phyloP scores from a whole-genome alignment of 257 asterid genomes.

The Solanum pinnatisectum region DNA sequence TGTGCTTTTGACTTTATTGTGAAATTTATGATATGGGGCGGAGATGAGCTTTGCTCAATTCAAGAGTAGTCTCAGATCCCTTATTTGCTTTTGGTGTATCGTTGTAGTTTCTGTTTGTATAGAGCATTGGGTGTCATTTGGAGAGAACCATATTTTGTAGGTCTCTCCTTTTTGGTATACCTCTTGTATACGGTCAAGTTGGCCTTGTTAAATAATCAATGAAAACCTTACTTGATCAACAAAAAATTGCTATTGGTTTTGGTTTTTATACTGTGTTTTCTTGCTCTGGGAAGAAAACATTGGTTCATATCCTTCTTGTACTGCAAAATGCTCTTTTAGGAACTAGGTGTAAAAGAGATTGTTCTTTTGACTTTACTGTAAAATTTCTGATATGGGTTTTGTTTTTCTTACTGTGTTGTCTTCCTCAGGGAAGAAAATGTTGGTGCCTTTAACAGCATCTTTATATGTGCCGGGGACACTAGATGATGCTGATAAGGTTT shows the following conservation, averaged over 20 bases:
- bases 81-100: neutral
- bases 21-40: neutral
- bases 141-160: neutral
- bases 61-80: neutral
- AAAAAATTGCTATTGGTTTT: neutral
- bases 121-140: neutral
- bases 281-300: neutral
- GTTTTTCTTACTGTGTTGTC: neutral
- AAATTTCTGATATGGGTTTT: neutral
- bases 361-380: neutral
- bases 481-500: conserved; percentile 81
- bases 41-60: neutral
- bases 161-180: neutral
- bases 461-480: conserved; percentile 76
- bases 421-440: conserved; percentile 63
- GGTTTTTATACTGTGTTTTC: neutral
- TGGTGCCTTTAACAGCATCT: conserved; percentile 89
- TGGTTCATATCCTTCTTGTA: neutral
- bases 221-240: neutral
- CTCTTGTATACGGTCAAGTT: neutral
- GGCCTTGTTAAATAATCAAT: neutral
- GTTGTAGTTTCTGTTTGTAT: neutral
- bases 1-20: neutral
- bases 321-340: neutral
- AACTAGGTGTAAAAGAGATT: neutral